These are phyloP conservation scores for Roridomyces roridus DNA, from an alignment of 768 basidiomycete species.

Conservation along the genomic window DNA sequence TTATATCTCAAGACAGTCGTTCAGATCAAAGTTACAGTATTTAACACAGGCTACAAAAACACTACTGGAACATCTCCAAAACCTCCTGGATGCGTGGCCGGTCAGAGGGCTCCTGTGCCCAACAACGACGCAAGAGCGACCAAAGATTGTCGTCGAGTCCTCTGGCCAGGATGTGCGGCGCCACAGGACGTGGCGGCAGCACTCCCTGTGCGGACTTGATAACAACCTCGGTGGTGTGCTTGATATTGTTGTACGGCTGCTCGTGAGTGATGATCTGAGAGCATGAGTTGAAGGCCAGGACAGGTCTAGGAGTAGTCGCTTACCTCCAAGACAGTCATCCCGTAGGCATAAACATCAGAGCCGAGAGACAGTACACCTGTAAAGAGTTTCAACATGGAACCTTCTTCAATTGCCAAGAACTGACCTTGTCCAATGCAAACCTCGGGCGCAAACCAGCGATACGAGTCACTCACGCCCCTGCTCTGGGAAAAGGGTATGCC, in stretches of 20 bases:
- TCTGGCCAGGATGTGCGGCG: slow-evolving; percentile 38
- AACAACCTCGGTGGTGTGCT: slow-evolving; percentile 58
- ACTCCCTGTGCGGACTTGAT: slow-evolving; percentile 46
- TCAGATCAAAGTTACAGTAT: too few species aligned
- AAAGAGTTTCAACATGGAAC: too few species aligned
- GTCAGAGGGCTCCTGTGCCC: slow-evolving; percentile 41
- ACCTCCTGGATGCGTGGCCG: slow-evolving; percentile 50
- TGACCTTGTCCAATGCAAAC: slow-evolving; percentile 51
- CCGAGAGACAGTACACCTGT: slow-evolving; percentile 45
- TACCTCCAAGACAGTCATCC: slow-evolving; percentile 66
- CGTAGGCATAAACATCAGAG: slow-evolving; percentile 62
- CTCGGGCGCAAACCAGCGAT: slow-evolving; percentile 64
- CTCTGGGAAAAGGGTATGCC: slow-evolving; percentile 64
- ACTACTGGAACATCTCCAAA: slow-evolving; percentile 11
- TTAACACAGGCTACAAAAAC: neutral
- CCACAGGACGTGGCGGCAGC: slow-evolving; percentile 48
- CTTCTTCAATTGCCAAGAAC: too few species aligned
- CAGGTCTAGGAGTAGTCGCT: neutral
- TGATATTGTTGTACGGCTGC: slow-evolving; percentile 58
- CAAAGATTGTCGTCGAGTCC: slow-evolving; percentile 55
- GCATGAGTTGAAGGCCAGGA: too few species aligned
- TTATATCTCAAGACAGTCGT: too few species aligned
- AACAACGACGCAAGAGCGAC: slow-evolving; percentile 49
- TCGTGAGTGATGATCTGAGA: slow-evolving; percentile 57
- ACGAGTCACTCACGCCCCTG: slow-evolving; percentile 50